Conservation (phyloP, 805 yeast genomes). For the Monosporozyma servazzii region DNA sequence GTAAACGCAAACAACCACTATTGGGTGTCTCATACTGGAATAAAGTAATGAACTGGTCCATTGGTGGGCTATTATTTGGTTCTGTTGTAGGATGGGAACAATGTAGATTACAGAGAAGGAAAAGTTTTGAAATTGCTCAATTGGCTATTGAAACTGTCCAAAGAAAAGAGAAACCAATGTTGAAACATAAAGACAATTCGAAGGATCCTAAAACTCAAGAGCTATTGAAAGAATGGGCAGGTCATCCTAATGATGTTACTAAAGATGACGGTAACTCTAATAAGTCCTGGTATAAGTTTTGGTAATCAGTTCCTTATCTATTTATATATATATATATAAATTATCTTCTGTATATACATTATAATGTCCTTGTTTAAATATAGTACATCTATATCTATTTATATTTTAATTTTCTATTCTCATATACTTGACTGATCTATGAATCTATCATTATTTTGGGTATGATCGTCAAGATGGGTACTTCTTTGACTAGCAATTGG, state of each 20-base stretch:
- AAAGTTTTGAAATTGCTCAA: conserved; percentile 56
- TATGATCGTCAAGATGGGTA: too few species aligned
- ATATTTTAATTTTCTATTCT: background rate
- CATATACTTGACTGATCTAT: background rate
- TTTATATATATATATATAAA: background rate
- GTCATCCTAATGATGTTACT: conserved; percentile 5
- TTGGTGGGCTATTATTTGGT: conserved; percentile 72
- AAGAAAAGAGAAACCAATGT: conserved; percentile 32
- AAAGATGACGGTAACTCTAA: background rate
- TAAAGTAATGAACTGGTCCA: conserved; percentile 71
- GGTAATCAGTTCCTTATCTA: conserved; percentile 15
- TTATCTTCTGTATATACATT: background rate
- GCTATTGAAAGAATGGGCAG: conserved; percentile 10
- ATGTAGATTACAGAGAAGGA: conserved; percentile 64
- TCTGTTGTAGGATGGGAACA: conserved; percentile 88
- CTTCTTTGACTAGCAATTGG: background rate
- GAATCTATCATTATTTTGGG: background rate
- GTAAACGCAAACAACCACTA: background rate
- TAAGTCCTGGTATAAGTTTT: conserved; percentile 26
- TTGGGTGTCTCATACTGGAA: conserved; percentile 8
- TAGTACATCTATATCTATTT: background rate
- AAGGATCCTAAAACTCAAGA: conserved; percentile 14
- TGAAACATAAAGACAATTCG: conserved; percentile 13
- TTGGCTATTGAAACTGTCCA: conserved; percentile 49
- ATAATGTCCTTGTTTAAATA: background rate